Evolutionary conservation across 1,284 basidiomycete genomes (phyloP), one percentile per base, ranked within the genome.

Genomic region (Trametes versicolor): DNA sequence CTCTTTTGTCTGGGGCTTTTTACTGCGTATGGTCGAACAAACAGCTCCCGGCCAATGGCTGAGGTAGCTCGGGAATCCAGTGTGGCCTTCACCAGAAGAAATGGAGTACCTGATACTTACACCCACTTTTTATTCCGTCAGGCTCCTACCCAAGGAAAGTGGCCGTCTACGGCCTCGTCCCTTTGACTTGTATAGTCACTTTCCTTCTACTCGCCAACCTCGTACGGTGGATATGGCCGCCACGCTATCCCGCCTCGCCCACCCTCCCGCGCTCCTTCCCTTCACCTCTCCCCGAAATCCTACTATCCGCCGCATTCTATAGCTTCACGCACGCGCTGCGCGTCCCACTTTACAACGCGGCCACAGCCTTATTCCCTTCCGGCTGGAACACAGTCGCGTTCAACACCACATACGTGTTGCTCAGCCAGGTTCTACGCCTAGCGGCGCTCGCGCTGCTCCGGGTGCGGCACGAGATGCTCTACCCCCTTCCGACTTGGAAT

Each of bases 141-240:
- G 90, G 89, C n/a, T 90, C 88, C 2, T 91, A 90, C 77, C 76
- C 72, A 50, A 79, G 78, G 45, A 75, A 87, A 8, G 59, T 90
- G 21, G 74, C 79, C 12, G 66, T 87, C 39, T 90, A 91, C 72
- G 80, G 83, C 2, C 75, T 90, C 39, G 86, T 87, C 9, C 89
- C 90, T 1, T 56, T 87, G 27, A 82, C 83, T 0, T 83, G 84
- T 4, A 39, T 85, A 37, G 53, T 86, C 34, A 74, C 82, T 8
- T 85, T 89, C 70, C 67, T 80, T 9, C 62, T 85, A 29, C 79
- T 91, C 32, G 85, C 84, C 0, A 49, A 80, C 8, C 76, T 88
- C 1, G 88, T 87, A 0, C 63, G 68, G 23, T 63, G 85, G 50
- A 75, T 82, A 34, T 89, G 86, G 77, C 81, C 80, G 19, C 71